These are phyloP conservation scores for Solanum aculeatissimum DNA, from an alignment of 305 asterid genomes.

Conservation along the genomic window DNA sequence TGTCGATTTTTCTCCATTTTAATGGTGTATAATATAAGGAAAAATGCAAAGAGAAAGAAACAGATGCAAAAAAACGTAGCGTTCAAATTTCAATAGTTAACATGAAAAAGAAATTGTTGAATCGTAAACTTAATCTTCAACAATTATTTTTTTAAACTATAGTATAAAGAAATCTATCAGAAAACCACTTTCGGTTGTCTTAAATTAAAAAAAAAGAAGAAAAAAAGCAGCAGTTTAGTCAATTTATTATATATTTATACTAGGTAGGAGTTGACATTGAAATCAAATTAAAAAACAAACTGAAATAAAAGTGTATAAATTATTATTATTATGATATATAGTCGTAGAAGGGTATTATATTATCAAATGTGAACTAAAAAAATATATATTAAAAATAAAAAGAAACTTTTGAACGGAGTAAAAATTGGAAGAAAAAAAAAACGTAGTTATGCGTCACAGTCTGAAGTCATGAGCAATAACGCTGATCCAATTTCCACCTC, in stretches of 20 bases:
- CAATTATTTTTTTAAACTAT: background rate
- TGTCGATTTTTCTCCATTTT: background rate
- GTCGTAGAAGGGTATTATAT: background rate
- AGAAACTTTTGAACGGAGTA: background rate
- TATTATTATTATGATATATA: background rate
- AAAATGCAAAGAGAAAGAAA: background rate
- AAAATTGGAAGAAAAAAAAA: background rate
- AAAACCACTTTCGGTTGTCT: background rate
- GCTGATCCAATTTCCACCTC: background rate
- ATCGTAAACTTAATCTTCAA: background rate
- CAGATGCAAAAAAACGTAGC: background rate
- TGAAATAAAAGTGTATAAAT: background rate
- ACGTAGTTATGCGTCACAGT: background rate
- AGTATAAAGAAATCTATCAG: background rate
- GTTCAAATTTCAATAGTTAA: background rate
- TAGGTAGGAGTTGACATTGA: background rate
- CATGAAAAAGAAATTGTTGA: background rate
- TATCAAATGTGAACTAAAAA: background rate
- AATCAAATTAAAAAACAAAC: background rate
- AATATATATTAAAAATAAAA: background rate
- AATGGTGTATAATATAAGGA: no score
- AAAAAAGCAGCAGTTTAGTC: background rate
- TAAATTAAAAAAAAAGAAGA: background rate
- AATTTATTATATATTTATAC: background rate
- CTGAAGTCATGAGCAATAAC: background rate